Percentiles rank a stretch among this genome's conserved stretches.
phyloP scores from a whole-genome alignment of 805 yeast genomes.

The Zygosaccharomyces bailii region DNA sequence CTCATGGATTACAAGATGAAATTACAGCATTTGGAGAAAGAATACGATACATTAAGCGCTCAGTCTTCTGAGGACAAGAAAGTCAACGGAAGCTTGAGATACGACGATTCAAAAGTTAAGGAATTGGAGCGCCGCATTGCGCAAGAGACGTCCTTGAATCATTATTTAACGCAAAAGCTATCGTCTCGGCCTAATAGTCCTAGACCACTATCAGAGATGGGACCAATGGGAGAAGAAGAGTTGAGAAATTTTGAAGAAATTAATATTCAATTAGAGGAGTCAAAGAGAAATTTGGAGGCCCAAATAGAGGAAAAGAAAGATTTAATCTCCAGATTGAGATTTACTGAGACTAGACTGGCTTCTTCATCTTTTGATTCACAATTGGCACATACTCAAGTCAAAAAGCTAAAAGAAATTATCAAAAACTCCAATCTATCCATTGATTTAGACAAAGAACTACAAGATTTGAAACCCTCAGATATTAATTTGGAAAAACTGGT shows the following conservation, averaged over 20 bases:
- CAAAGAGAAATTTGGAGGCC: constrained; percentile 45
- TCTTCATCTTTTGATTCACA: constrained; percentile 60
- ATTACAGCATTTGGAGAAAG: constrained; percentile 43
- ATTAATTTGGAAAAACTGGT: constrained; percentile 32
- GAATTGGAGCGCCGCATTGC: constrained; percentile 37
- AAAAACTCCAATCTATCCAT: constrained; percentile 25
- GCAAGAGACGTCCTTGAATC: constrained; percentile 33
- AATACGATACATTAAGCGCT: constrained; percentile 36
- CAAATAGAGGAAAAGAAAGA: constrained; percentile 43
- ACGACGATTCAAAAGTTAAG: constrained; percentile 29
- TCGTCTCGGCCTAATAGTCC: constrained; percentile 18
- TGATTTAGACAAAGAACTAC: constrained; percentile 26
- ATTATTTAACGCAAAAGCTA: constrained; percentile 31
- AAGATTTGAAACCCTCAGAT: constrained; percentile 21
- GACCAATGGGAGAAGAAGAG: constrained; percentile 15
- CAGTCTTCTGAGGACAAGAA: constrained; percentile 15
- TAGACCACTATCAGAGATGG: background rate
- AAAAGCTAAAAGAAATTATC: constrained; percentile 35
- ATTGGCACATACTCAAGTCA: constrained; percentile 43
- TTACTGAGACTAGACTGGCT: constrained; percentile 62
- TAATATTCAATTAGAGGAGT: constrained; percentile 51
- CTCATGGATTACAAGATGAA: constrained; percentile 25
- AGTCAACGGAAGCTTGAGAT: constrained; percentile 36
- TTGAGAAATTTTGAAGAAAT: constrained; percentile 39
- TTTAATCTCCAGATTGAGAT: constrained; percentile 53